These are phyloP conservation scores for Fusarium sp. DNA, from an alignment of 2,329 filamentous ascomycete genomes.

Conservation along the genomic window DNA sequence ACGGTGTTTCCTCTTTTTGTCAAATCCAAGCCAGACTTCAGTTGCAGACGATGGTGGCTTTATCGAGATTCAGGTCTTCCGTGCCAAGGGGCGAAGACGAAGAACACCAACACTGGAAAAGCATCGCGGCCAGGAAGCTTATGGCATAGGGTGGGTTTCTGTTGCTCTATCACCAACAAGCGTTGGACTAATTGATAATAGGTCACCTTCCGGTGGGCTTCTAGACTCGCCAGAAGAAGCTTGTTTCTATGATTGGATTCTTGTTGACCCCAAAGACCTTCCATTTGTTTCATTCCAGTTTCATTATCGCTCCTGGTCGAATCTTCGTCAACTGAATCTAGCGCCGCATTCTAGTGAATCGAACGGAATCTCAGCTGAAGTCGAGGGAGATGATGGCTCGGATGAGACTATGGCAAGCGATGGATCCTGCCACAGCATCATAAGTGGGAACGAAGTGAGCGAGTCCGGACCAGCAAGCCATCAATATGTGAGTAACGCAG, in stretches of 20 bases:
- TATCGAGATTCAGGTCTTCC: slow-evolving; percentile 63
- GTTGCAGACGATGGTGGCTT: slow-evolving; percentile 63
- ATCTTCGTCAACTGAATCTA: slow-evolving; percentile 59
- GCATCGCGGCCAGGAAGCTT: slow-evolving; percentile 59
- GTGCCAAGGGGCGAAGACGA: slow-evolving; percentile 58
- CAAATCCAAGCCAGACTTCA: slow-evolving; percentile 48
- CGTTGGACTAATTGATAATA: slow-evolving; percentile 41
- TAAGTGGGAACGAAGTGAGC: background rate
- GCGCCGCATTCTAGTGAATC: slow-evolving; percentile 46
- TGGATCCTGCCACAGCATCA: background rate
- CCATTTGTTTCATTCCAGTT: slow-evolving; percentile 65
- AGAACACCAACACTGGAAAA: slow-evolving; percentile 53
- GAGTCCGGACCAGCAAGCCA: background rate
- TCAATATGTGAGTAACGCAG: background rate
- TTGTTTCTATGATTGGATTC: slow-evolving; percentile 61
- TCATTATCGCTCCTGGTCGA: slow-evolving; percentile 64
- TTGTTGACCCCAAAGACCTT: slow-evolving; percentile 60
- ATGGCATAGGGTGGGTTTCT: slow-evolving; percentile 62
- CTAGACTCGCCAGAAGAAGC: slow-evolving; percentile 61
- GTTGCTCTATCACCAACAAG: background rate
- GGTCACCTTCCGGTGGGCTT: slow-evolving; percentile 62
- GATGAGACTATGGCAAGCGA: background rate
- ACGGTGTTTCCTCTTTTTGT: slow-evolving; percentile 61
- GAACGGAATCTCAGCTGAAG: background rate
- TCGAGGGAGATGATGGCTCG: background rate